A percentile compares a stretch with the other conserved stretches of the same genome.
Evolutionary conservation across 169 alveolate genomes (phyloP).

Genomic region (Cyclospora cayetanensis): DNA sequence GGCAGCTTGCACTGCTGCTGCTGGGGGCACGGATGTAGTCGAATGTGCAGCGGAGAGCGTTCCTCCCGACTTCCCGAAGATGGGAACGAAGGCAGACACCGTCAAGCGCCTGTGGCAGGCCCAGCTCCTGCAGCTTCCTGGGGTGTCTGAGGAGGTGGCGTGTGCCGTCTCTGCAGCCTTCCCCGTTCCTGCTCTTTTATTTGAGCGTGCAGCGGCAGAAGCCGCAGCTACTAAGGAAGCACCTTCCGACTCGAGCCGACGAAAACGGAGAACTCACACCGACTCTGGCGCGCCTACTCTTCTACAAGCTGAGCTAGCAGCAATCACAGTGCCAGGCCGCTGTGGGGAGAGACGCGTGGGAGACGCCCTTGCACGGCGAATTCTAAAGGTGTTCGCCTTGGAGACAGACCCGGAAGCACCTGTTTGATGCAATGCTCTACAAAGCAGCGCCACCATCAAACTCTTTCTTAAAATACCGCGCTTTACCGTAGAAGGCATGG

Average conservation of each 20-base stretch:
- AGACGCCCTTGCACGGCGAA: not conserved
- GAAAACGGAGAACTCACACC: too few species aligned
- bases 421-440: too few species aligned
- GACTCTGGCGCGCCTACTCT: not conserved
- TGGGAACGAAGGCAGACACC: not conserved
- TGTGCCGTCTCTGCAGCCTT: slow-evolving; percentile 4
- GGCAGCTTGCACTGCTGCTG: not conserved
- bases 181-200: not conserved
- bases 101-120: not conserved
- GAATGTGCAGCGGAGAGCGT: not conserved
- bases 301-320: not conserved
- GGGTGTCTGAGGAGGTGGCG: slow-evolving; percentile 1
- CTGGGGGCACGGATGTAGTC: not conserved
- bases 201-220: slow-evolving; percentile 17
- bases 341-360: not conserved
- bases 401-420: not conserved
- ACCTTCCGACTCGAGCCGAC: not conserved
- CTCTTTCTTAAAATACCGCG: too few species aligned
- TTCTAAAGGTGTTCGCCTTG: not conserved
- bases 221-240: not conserved
- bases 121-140: slow-evolving; percentile 39
- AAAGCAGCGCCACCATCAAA: too few species aligned
- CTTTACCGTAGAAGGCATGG: too few species aligned
- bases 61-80: not conserved
- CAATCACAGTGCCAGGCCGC: not conserved